phyloP scores from a whole-genome alignment of 2,329 filamentous ascomycete species.

The Teratosphaeria destructans region DNA sequence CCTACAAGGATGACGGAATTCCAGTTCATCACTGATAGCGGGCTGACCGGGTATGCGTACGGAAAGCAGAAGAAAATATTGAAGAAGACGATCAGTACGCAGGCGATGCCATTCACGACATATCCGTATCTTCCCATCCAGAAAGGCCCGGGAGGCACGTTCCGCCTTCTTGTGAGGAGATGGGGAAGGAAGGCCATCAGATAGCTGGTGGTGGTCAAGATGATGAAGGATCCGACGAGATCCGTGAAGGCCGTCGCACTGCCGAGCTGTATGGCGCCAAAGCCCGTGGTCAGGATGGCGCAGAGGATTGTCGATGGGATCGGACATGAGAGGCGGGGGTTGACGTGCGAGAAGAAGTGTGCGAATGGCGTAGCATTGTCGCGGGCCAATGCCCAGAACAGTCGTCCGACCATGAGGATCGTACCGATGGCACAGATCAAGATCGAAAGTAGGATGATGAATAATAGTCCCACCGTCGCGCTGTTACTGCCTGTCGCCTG shows the following conservation, averaged over 20 bases:
- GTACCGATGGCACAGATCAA: slow-evolving; percentile 42
- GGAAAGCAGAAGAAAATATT: slow-evolving; percentile 29
- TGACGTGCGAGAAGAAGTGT: slow-evolving; percentile 43
- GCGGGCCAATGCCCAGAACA: slow-evolving; percentile 36
- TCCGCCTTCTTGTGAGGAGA: slow-evolving; percentile 22
- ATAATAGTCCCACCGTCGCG: slow-evolving; percentile 47
- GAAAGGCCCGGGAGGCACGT: slow-evolving; percentile 25
- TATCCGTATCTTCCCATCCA: slow-evolving; percentile 26
- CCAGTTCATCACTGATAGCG: slow-evolving; percentile 22
- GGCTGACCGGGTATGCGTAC: slow-evolving; percentile 18
- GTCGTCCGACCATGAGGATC: slow-evolving; percentile 35
- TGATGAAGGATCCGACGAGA: slow-evolving; percentile 28
- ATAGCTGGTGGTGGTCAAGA: slow-evolving; percentile 25
- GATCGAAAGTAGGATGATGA: slow-evolving; percentile 45
- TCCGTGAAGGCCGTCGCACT: slow-evolving; percentile 24
- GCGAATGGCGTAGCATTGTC: slow-evolving; percentile 52
- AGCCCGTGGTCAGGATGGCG: slow-evolving; percentile 38
- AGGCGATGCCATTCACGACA: slow-evolving; percentile 23
- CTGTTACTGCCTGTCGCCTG: slow-evolving; percentile 40
- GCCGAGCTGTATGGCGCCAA: slow-evolving; percentile 26
- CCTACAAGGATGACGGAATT: slow-evolving; percentile 46
- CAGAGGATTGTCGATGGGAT: slow-evolving; percentile 49
- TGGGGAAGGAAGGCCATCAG: slow-evolving; percentile 27
- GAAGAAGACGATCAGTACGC: slow-evolving; percentile 26
- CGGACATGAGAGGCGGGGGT: slow-evolving; percentile 46